phyloP scores from a whole-genome alignment of 768 basidiomycete genomes.

The Sporobolomyces phaffii region DNA sequence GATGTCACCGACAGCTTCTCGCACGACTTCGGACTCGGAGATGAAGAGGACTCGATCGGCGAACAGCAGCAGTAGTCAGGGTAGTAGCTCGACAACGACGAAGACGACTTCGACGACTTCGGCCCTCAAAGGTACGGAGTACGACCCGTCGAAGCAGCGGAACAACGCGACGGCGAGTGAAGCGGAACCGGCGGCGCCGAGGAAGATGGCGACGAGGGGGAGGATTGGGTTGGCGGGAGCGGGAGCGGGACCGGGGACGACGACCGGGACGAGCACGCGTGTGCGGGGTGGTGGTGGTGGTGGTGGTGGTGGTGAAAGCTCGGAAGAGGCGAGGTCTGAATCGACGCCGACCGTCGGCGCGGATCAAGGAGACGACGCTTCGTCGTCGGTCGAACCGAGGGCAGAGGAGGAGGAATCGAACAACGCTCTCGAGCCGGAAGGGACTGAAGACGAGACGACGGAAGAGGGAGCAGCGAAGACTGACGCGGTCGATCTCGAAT shows the following conservation, averaged over 20 bases:
- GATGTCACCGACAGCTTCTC: conserved; percentile 17
- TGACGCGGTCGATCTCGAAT: background rate
- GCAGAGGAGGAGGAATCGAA: background rate
- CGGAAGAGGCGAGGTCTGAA: background rate
- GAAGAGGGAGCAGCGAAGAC: background rate
- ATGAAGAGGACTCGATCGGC: background rate
- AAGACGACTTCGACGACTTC: no score
- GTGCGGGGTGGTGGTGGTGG: no score
- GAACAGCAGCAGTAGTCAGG: background rate
- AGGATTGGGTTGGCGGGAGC: conserved; percentile 22
- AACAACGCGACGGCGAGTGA: background rate
- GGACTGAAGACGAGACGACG: background rate
- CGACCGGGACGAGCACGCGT: no score
- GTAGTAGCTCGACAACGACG: background rate
- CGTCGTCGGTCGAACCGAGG: no score
- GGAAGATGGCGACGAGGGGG: conserved; percentile 7
- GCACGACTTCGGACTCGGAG: background rate
- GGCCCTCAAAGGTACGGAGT: background rate
- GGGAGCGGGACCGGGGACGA: background rate
- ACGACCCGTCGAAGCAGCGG: background rate
- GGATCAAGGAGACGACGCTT: no score
- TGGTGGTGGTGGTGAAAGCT: background rate
- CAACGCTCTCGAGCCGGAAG: no score
- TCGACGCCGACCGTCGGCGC: no score
- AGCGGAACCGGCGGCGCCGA: background rate